Evolutionary conservation across 306 rosid species (phyloP), one percentile per base, ranked within the genome.

Genomic region (Glycine soja): DNA sequence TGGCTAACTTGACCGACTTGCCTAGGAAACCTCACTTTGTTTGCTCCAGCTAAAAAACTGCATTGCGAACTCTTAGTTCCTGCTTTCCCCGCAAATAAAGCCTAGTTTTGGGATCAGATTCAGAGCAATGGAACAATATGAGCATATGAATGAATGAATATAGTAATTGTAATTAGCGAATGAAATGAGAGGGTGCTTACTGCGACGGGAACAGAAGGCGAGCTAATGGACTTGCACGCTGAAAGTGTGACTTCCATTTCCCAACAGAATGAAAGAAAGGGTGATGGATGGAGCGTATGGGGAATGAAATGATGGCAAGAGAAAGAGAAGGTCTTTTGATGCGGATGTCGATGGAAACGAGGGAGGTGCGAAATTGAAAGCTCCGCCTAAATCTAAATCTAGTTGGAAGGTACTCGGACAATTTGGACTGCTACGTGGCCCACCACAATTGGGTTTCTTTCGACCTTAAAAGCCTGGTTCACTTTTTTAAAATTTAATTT

Each of bases 201-300:
- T 10, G 92, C 18, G 12, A 76, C 87, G 78, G 89, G 85, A 69
- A 70, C 91, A 71, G 88, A 76, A 77, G 89, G 86, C 12, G 94
- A 24, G 30, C 30, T 24, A 24, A 24, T 24, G 30, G 30, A 87
- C 74, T 87, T 91, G 92, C 97, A 92, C 9, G 88, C 50, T 34
- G 95, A 92, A 80, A 92, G 75, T 56, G 92, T 83, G 61, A 89
- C 88, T 8, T 91, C 97, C 98, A 90, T 90, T 78, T 80, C 84
- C 58, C 66, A 9, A n/a, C 70, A 52, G 74, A 70, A 59, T 72
- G 52, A 14, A 24, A 24, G 30, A 24, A 24, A 74, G 7, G 15
- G 30, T 24, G 30, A 24, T 24, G 30, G 30, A 24, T 24, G 30
- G 30, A 19, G 38, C 69, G 70, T 57, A 36, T 2, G 3, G 43